Evolutionary conservation across 2,329 filamentous ascomycete genomes (phyloP), one percentile per base, ranked within the genome.

Genomic region (Taxawa tesnikishii): DNA sequence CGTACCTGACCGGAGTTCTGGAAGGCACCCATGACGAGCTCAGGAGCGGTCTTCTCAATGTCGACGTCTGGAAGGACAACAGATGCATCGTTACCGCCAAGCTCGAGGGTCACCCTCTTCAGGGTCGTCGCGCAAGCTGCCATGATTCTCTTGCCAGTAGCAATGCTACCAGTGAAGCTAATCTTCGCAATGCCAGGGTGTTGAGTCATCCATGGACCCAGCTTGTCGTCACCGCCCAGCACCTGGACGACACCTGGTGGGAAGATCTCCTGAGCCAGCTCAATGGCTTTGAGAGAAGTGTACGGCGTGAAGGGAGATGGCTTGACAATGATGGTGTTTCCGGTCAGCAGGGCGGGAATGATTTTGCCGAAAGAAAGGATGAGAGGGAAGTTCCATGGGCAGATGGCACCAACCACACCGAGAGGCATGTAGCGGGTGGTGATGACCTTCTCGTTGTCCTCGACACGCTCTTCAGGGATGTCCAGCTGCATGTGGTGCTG

Each of bases 231-330:
- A 5, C 74, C 75, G 31, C 68, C 68, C 2, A 79, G 51, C 0
- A 60, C 67, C 44, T 78, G 73, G 2, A 79, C 47, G n/a, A 79
- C 70, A 24, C 75, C 75, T 1, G 70, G 65, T 2, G 72, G 72
- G 51, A 78, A 71, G 52, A 75, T 58, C 14, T 63, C 48, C 35
- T 68, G 61, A 0, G 62, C 70, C 2, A 79, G 48, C 49, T 79
- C 72, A 9, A 61, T 66, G n/a, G 75, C 45, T 50, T 79, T 79
- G 24, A 80, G 55, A 4, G 58, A 56, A 2, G 60, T 63, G 50
- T 74, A 75, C 5, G 71, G 70, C 0, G 71, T 72, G 47, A 67
- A 73, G 0, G 67, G 67, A 15, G 46, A 38, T 48, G 62, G 51
- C 48, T 55, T 51, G 38, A 51, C 39, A 34, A 55, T 55, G 41